Percentiles rank a stretch among this genome's conserved stretches.
phyloP scores from a whole-genome alignment of 768 basidiomycete species.

The Leccinum longicurvipes region DNA sequence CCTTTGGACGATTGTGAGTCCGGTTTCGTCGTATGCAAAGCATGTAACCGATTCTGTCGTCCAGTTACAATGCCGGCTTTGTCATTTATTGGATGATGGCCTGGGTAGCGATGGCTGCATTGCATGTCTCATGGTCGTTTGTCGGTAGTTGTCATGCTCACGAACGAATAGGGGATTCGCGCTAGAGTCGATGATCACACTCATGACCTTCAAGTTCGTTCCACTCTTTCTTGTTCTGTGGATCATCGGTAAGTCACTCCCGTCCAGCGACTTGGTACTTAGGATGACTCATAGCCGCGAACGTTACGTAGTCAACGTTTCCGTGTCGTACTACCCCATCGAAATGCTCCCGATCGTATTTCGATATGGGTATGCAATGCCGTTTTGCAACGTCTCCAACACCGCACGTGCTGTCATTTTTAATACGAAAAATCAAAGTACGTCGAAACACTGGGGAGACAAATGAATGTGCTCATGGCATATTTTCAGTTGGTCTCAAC shows the following conservation, averaged over 20 bases:
- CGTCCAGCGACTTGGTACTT: not conserved
- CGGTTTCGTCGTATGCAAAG: not conserved
- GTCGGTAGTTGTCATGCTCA: not conserved
- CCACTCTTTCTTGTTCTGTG: slow-evolving; percentile 61
- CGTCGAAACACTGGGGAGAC: slow-evolving; percentile 18
- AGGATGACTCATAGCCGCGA: not conserved
- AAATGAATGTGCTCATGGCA: not conserved
- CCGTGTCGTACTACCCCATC: slow-evolving; percentile 56
- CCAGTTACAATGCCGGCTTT: slow-evolving; percentile 52
- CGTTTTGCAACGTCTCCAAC: slow-evolving; percentile 68
- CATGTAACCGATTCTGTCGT: not conserved
- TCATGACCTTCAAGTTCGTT: slow-evolving; percentile 50
- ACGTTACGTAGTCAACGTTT: slow-evolving; percentile 47
- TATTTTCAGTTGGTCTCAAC: slow-evolving; percentile 51
- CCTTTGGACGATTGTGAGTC: slow-evolving; percentile 47
- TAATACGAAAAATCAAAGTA: slow-evolving; percentile 57
- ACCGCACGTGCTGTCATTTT: slow-evolving; percentile 65
- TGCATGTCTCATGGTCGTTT: slow-evolving; percentile 36
- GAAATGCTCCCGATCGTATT: slow-evolving; percentile 55
- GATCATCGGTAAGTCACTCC: slow-evolving; percentile 50
- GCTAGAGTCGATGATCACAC: slow-evolving; percentile 54
- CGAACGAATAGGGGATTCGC: slow-evolving; percentile 51
- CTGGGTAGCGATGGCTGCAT: slow-evolving; percentile 53
- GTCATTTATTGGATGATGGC: slow-evolving; percentile 68
- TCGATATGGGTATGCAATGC: slow-evolving; percentile 65